Evolutionary conservation across 2,329 filamentous ascomycete genomes (phyloP).

Genomic region (Botryosphaeria agaves): DNA sequence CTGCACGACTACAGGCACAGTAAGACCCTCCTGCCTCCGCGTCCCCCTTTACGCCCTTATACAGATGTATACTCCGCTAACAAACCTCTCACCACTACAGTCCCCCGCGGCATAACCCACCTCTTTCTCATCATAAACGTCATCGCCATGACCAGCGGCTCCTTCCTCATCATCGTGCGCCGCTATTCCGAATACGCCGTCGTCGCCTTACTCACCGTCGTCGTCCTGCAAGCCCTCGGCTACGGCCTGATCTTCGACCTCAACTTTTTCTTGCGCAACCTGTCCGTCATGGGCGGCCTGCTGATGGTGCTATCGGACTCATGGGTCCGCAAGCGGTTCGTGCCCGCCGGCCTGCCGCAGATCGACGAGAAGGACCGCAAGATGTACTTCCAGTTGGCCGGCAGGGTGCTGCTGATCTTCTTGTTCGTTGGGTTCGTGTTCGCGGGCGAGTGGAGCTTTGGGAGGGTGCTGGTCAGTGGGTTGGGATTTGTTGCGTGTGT

Average conservation of each 20-base stretch:
- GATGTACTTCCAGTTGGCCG: conserved; percentile 99
- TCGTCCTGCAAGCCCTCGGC: conserved; percentile 82
- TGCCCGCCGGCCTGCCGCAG: conserved; percentile 81
- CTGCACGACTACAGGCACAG: conserved; percentile 84
- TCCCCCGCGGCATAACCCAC: conserved; percentile 77
- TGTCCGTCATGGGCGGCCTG: conserved; percentile 91
- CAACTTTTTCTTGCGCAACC: conserved; percentile 98
- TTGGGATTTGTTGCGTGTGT: conserved; percentile 82
- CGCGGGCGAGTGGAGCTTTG: conserved; percentile 80
- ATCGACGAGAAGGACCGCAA: conserved; percentile 99
- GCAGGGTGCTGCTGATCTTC: conserved; percentile 90
- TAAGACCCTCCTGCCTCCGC: conserved; percentile 33
- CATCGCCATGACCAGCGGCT: conserved; percentile 69
- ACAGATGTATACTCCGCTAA: background rate
- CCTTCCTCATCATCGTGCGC: conserved; percentile 72
- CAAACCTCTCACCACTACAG: conserved; percentile 28
- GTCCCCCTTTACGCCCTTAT: no score
- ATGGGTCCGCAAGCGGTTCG: conserved; percentile 95
- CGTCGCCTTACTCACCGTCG: conserved; percentile 73
- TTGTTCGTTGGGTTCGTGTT: conserved; percentile 95
- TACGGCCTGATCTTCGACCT: conserved; percentile 98
- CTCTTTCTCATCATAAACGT: conserved; percentile 86
- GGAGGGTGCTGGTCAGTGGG: conserved; percentile 68
- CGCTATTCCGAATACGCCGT: conserved; percentile 91
- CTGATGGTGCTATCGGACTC: conserved; percentile 97